phyloP scores from a whole-genome alignment of 306 rosid genomes.

The Abrus pulchellus region DNA sequence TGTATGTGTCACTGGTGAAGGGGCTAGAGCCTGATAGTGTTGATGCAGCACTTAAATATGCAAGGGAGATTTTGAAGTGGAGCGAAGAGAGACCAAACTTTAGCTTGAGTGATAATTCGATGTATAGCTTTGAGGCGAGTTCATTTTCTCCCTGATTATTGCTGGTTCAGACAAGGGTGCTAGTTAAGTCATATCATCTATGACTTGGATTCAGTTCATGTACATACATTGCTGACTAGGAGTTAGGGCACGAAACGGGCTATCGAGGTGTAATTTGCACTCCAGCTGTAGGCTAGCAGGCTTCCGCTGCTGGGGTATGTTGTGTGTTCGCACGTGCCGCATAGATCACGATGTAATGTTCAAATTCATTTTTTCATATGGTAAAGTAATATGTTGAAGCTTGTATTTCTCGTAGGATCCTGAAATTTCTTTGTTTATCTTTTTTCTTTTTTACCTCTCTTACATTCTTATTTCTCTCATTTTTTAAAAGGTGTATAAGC shows the following conservation, averaged over 20 bases:
- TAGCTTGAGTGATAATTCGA: conserved; percentile 80
- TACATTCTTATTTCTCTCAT: no score
- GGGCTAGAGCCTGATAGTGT: conserved; percentile 89
- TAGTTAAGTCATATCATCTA: conserved; percentile 34
- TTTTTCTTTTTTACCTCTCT: no score
- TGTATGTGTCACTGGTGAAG: conserved; percentile 80
- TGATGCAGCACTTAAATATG: conserved; percentile 85
- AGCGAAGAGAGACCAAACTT: conserved; percentile 87
- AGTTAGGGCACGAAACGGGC: conserved; percentile 38
- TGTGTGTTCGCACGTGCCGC: conserved; percentile 42
- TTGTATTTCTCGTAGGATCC: no score
- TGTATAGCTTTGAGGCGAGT: conserved; percentile 82
- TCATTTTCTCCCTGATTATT: conserved; percentile 68
- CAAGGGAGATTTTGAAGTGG: conserved; percentile 94
- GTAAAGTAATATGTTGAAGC: conserved; percentile 44
- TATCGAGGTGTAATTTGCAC: conserved; percentile 45
- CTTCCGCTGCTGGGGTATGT: conserved; percentile 40
- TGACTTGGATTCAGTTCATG: conserved; percentile 48
- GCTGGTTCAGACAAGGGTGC: conserved; percentile 51
- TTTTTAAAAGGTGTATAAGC: no score
- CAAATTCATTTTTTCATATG: conserved; percentile 48
- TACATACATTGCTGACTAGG: conserved; percentile 57
- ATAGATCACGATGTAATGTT: conserved; percentile 48
- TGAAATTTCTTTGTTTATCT: no score
- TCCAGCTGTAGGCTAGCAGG: conserved; percentile 35